Conservation (phyloP, 2,329 filamentous ascomycete species). For the Herpomyces periplanetae region DNA sequence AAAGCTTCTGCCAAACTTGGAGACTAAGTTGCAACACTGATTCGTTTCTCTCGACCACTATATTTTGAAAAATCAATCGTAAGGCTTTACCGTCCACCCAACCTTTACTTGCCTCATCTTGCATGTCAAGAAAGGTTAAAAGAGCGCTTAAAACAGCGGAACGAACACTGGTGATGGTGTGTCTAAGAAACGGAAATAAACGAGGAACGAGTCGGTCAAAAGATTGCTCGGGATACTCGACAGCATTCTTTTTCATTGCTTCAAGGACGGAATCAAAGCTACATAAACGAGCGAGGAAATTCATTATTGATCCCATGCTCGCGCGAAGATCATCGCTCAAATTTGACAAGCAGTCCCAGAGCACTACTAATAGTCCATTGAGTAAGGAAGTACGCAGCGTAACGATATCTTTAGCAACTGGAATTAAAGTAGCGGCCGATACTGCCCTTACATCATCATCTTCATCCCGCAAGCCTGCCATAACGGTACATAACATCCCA, state of each 20-base stretch:
- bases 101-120: constrained; percentile 33
- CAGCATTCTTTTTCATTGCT: constrained; percentile 67
- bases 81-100: constrained; percentile 76
- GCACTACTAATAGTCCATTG: constrained; percentile 50
- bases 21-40: constrained; percentile 43
- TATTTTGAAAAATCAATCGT: constrained; percentile 66
- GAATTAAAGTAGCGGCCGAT: constrained; percentile 81
- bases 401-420: constrained; percentile 81
- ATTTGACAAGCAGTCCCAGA: constrained; percentile 87
- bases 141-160: constrained; percentile 69
- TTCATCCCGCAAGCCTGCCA: constrained; percentile 59
- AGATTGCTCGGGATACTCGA: constrained; percentile 42
- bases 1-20: constrained; percentile 46
- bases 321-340: constrained; percentile 88
- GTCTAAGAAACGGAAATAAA: constrained; percentile 73
- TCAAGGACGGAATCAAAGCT: constrained; percentile 68
- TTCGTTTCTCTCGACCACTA: constrained; percentile 63
- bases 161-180: constrained; percentile 83
- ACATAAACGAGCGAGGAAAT: constrained; percentile 73
- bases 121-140: constrained; percentile 61
- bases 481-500: constrained; percentile 59
- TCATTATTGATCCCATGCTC: constrained; percentile 94
- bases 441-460: constrained; percentile 91
- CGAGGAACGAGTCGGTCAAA: constrained; percentile 73
- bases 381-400: constrained; percentile 37